These are phyloP conservation scores for Pythium brachiatum DNA, from an alignment of 352 stramenopile genomes.

Conservation along the genomic window DNA sequence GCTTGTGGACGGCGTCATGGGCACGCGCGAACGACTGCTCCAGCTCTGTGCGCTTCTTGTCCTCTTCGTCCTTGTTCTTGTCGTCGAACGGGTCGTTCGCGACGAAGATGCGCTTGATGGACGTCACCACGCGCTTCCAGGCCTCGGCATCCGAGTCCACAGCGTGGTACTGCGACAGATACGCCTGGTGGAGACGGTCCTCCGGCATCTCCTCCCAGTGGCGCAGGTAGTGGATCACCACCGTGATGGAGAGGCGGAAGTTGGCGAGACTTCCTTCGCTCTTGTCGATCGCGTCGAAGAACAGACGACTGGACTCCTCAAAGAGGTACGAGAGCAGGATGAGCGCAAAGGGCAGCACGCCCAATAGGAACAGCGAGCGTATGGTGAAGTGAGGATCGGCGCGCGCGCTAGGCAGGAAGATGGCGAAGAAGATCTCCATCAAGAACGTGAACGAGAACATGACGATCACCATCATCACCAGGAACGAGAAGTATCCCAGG, in stretches of 20 bases:
- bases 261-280: slow-evolving; percentile 78
- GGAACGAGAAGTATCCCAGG: slow-evolving; percentile 86
- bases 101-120: slow-evolving; percentile 42
- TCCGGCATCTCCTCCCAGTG: slow-evolving; percentile 80
- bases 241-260: slow-evolving; percentile 78
- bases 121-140: slow-evolving; percentile 48
- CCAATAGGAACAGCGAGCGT: slow-evolving; percentile 66
- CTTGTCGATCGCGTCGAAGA: slow-evolving; percentile 84
- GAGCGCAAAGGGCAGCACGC: slow-evolving; percentile 67
- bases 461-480: slow-evolving; percentile 88
- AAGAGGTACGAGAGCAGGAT: slow-evolving; percentile 88
- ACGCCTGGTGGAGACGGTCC: slow-evolving; percentile 60
- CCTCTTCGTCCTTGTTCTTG: slow-evolving; percentile 70
- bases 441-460: slow-evolving; percentile 89
- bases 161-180: slow-evolving; percentile 42
- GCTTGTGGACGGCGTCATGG: slow-evolving; percentile 40
- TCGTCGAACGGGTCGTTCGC: slow-evolving; percentile 74
- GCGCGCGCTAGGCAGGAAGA: slow-evolving; percentile 79
- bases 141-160: slow-evolving; percentile 64
- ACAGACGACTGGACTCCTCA: slow-evolving; percentile 78
- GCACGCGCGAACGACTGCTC: slow-evolving; percentile 36
- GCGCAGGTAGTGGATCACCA: slow-evolving; percentile 84
- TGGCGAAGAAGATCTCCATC: slow-evolving; percentile 91
- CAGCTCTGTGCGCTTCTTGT: slow-evolving; percentile 59
- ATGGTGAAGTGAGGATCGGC: slow-evolving; percentile 70